phyloP scores from a whole-genome alignment of 352 stramenopile species.

The Phytophthora fragariae region DNA sequence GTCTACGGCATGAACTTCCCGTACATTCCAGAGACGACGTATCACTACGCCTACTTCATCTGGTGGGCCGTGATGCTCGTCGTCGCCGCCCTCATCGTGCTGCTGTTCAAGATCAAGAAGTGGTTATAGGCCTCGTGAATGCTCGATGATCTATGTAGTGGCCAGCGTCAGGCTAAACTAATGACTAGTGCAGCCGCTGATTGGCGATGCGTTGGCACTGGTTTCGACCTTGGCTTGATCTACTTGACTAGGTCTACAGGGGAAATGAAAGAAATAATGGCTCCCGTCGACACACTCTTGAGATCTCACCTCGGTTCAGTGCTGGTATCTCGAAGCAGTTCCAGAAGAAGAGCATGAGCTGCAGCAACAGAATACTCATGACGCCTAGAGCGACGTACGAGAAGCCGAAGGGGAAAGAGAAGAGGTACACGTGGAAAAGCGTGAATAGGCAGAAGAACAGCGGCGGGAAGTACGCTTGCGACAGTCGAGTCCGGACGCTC shows the following conservation, averaged over 20 bases:
- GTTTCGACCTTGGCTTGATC: neutral
- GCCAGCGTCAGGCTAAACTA: neutral
- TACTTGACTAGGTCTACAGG: neutral
- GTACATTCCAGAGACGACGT: conserved; percentile 72
- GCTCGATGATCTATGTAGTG: neutral
- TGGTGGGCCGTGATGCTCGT: conserved; percentile 67
- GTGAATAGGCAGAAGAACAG: conserved; percentile 95
- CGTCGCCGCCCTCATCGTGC: conserved; percentile 40
- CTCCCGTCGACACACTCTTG: conserved; percentile 36
- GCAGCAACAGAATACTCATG: conserved; percentile 46
- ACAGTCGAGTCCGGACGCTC: conserved; percentile 76
- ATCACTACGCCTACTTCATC: conserved; percentile 68
- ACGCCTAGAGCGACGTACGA: conserved; percentile 85
- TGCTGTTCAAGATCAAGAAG: conserved; percentile 65
- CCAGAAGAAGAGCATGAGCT: conserved; percentile 77
- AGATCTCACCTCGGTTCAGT: conserved; percentile 55
- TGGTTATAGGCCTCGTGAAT: conserved; percentile 31
- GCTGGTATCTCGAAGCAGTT: conserved; percentile 78
- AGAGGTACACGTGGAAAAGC: conserved; percentile 96
- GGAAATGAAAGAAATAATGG: conserved; percentile 36
- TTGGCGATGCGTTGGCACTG: neutral
- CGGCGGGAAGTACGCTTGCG: conserved; percentile 85
- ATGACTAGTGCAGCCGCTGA: neutral
- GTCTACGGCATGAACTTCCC: conserved; percentile 90
- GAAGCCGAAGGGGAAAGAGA: conserved; percentile 94